These are phyloP conservation scores for Polyporus tsugae DNA, from an alignment of 1,284 basidiomycete species.

Conservation along the genomic window DNA sequence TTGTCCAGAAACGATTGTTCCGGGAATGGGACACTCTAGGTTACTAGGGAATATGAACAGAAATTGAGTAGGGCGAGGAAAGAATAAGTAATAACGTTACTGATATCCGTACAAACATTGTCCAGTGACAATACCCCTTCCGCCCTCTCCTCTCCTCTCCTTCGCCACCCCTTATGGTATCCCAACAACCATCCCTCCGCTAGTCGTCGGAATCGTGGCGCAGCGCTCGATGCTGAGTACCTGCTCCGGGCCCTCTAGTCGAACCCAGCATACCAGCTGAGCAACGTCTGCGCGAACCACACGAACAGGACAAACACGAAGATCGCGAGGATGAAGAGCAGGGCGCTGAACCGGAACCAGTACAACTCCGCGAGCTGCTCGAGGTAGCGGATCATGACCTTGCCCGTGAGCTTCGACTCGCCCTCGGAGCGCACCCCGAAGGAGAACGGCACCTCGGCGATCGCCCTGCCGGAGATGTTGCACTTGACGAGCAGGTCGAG, in stretches of 20 bases:
- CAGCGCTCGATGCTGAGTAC: slow-evolving; percentile 9
- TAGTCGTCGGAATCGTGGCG: background rate
- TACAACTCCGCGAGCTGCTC: slow-evolving; percentile 45
- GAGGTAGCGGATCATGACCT: slow-evolving; percentile 45
- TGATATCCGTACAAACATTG: slow-evolving; percentile 28
- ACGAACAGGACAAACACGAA: slow-evolving; percentile 26
- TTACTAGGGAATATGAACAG: background rate
- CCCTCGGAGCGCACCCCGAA: slow-evolving; percentile 44
- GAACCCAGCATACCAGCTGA: slow-evolving; percentile 24
- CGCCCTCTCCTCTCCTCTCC: background rate
- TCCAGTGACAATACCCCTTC: slow-evolving; percentile 6
- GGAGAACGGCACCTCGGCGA: slow-evolving; percentile 46
- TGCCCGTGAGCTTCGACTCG: slow-evolving; percentile 44
- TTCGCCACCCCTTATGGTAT: background rate
- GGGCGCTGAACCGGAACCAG: slow-evolving; percentile 41
- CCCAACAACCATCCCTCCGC: background rate
- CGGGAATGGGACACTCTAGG: background rate
- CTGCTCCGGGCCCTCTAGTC: slow-evolving; percentile 27
- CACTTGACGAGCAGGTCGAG: slow-evolving; percentile 46
- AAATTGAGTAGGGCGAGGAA: background rate
- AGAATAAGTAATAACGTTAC: slow-evolving; percentile 27
- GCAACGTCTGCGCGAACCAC: slow-evolving; percentile 24
- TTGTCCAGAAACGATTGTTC: background rate
- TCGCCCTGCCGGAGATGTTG: slow-evolving; percentile 38
- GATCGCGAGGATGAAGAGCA: slow-evolving; percentile 36